These are phyloP conservation scores for Pascua guehoae DNA, from an alignment of 1,284 basidiomycete species.

Conservation along the genomic window DNA sequence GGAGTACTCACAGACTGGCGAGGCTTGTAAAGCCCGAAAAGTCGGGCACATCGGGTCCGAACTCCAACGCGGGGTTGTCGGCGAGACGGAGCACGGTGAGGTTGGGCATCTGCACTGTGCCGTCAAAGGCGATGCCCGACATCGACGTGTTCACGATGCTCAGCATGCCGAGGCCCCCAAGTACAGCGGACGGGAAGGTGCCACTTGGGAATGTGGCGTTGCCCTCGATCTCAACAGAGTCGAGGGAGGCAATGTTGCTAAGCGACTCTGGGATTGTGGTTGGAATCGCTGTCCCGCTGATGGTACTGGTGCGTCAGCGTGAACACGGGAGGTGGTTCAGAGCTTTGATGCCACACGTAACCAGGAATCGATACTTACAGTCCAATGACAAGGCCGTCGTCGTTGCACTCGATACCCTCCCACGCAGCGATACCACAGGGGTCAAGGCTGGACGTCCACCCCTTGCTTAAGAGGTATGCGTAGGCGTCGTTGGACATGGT, in stretches of 20 bases:
- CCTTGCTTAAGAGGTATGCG: no score
- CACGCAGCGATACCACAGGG: slow-evolving; percentile 34
- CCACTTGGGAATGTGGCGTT: slow-evolving; percentile 39
- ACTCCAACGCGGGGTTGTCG: background rate
- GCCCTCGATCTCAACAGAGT: slow-evolving; percentile 22
- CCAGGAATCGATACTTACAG: slow-evolving; percentile 28
- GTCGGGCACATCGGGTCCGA: slow-evolving; percentile 9
- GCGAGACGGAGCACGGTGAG: background rate
- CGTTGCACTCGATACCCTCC: slow-evolving; percentile 44
- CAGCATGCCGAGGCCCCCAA: slow-evolving; percentile 17
- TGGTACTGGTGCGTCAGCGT: no score
- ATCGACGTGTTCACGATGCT: background rate
- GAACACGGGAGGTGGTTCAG: no score
- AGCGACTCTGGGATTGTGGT: slow-evolving; percentile 26
- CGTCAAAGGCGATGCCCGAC: background rate
- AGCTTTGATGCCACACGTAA: no score
- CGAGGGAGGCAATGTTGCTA: slow-evolving; percentile 34
- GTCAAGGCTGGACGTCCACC: slow-evolving; percentile 15
- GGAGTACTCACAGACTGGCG: slow-evolving; percentile 43
- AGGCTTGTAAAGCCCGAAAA: slow-evolving; percentile 6
- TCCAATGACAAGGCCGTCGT: slow-evolving; percentile 30
- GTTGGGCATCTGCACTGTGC: background rate
- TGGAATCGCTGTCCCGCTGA: no score
- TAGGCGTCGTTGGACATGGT: background rate
- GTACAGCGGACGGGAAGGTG: slow-evolving; percentile 25